Conservation (phyloP, 495 filamentous ascomycete genomes). For the Halenospora varia region DNA sequence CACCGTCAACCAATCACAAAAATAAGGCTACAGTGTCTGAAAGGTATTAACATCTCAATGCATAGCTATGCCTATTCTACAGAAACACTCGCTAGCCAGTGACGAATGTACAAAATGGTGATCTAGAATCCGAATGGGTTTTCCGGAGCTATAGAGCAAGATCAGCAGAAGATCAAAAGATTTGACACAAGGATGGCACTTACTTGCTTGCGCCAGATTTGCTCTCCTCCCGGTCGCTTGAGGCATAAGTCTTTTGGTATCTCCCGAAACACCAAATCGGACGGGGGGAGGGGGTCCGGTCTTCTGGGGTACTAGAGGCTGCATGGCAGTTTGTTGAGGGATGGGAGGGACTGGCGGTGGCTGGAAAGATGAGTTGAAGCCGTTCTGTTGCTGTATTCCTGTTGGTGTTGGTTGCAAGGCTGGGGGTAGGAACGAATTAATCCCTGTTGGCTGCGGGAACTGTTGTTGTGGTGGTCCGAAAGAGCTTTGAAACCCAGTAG, state of each 20-base stretch:
- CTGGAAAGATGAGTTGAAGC: constrained; percentile 41
- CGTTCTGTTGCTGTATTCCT: constrained; percentile 44
- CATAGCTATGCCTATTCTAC: constrained; percentile 22
- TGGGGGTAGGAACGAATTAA: constrained; percentile 55
- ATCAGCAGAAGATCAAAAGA: constrained; percentile 16
- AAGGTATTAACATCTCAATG: constrained; percentile 20
- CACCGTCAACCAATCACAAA: too few species aligned
- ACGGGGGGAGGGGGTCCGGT: constrained; percentile 91
- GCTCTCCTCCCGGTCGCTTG: constrained; percentile 89
- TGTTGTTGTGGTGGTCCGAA: constrained; percentile 33
- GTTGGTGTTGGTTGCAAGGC: constrained; percentile 52
- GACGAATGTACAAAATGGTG: constrained; percentile 10
- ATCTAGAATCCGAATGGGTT: constrained; percentile 88
- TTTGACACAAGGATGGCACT: constrained; percentile 46
- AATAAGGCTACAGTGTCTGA: too few species aligned
- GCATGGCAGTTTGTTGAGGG: constrained; percentile 46
- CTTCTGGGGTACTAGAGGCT: constrained; percentile 75
- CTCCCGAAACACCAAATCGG: constrained; percentile 74
- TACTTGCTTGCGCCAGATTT: constrained; percentile 92
- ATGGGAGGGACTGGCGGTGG: constrained; percentile 38
- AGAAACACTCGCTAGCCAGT: constrained; percentile 14
- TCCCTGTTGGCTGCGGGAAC: constrained; percentile 40
- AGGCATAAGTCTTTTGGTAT: constrained; percentile 71
- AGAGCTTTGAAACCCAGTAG: constrained; percentile 64
- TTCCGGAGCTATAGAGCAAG: constrained; percentile 59